phyloP scores from a whole-genome alignment of 768 basidiomycete species.

The Hericium erinaceus region DNA sequence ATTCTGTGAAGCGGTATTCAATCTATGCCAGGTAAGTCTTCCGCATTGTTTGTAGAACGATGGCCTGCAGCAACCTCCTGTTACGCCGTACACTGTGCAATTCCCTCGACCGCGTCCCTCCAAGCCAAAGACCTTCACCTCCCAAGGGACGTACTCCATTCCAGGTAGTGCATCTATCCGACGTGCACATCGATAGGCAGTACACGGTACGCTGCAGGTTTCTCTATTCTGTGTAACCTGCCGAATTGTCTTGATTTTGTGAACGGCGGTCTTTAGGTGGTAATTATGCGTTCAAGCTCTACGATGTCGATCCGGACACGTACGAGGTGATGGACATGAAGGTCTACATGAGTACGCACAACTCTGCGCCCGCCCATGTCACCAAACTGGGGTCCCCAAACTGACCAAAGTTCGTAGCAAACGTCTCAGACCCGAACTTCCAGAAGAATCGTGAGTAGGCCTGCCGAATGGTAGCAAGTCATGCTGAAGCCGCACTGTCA shows the following conservation, averaged over 20 bases:
- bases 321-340: slow-evolving; percentile 54
- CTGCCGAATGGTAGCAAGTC: not conserved
- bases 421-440: slow-evolving; percentile 34
- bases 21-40: slow-evolving; percentile 1
- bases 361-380: not conserved
- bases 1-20: slow-evolving; percentile 1
- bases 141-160: not conserved
- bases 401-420: slow-evolving; percentile 16
- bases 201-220: not conserved
- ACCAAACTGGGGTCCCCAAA: too few relatives aligned
- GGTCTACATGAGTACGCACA: slow-evolving; percentile 36
- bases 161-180: slow-evolving; percentile 3
- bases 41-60: not conserved
- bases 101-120: not conserved
- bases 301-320: slow-evolving; percentile 58
- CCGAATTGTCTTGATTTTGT: not conserved
- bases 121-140: not conserved
- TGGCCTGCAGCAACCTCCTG: not conserved
- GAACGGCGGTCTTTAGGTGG: slow-evolving; percentile 29
- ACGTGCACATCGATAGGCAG: not conserved
- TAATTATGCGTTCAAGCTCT: slow-evolving; percentile 49
- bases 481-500: not conserved
- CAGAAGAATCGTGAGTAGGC: slow-evolving; percentile 33
- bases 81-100: not conserved
- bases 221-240: not conserved